Percentiles rank a stretch among this genome's conserved stretches.
These are phyloP conservation scores for Candida yuanshanica DNA, from an alignment of 805 yeast genomes.

Conservation along the genomic window DNA sequence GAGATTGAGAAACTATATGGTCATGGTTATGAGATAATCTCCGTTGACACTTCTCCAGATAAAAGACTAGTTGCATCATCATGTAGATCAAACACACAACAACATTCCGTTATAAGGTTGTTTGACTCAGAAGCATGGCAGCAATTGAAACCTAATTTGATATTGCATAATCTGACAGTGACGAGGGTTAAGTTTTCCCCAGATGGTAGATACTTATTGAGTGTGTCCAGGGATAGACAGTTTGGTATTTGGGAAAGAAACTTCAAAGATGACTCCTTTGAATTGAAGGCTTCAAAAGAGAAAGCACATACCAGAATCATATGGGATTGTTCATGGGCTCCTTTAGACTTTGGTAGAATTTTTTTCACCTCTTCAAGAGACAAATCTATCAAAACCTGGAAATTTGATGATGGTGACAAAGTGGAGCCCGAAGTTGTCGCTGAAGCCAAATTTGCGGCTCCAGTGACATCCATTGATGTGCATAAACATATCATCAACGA, in stretches of 20 bases:
- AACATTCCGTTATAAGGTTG: conserved; percentile 81
- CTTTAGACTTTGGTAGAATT: conserved; percentile 35
- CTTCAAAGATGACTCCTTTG: conserved; percentile 33
- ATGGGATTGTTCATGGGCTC: conserved; percentile 94
- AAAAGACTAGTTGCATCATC: conserved; percentile 72
- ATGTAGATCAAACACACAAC: conserved; percentile 79
- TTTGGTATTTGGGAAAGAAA: conserved; percentile 65
- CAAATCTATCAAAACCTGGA: conserved; percentile 72
- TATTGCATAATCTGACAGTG: conserved; percentile 78
- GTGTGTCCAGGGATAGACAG: conserved; percentile 87
- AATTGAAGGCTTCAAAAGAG: conserved; percentile 35
- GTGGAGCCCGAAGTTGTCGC: conserved; percentile 26
- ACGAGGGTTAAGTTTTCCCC: conserved; percentile 77
- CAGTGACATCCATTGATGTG: conserved; percentile 67
- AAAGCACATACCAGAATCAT: conserved; percentile 89
- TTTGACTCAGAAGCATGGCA: conserved; percentile 60
- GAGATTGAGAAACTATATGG: conserved; percentile 94
- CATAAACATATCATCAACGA: conserved; percentile 26
- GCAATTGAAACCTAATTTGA: conserved; percentile 50
- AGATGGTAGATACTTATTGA: conserved; percentile 55
- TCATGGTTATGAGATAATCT: conserved; percentile 90
- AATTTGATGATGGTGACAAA: conserved; percentile 27
- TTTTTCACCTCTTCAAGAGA: conserved; percentile 89
- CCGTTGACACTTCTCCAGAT: conserved; percentile 67
- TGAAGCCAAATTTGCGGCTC: conserved; percentile 40